Base-by-base conservation (phyloP, 495 filamentous ascomycete species). In the Apiosordaria backusii region DNA sequence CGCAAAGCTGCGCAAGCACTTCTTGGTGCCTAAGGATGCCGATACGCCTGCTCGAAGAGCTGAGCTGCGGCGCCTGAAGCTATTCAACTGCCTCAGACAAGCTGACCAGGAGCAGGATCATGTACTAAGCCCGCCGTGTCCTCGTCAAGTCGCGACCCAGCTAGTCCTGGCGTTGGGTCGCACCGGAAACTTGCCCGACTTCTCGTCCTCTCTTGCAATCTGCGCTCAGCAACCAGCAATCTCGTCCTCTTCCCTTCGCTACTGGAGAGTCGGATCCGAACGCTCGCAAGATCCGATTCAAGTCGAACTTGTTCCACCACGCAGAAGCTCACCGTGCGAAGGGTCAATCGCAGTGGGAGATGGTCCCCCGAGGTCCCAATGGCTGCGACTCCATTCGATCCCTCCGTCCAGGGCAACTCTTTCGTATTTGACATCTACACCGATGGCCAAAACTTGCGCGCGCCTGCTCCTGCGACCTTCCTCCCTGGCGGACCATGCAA, bases 401-500 rank as follows among this genome's bases (percentile, higher is more conserved):
- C 75, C 61, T 71, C 78, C 57, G 63, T 18, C 50, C 72, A 79
- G 65, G 79, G 76, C 71, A 74, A 70, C 67, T 74, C 81, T 65
- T 80, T 81, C 72, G 64, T 68, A 9, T 80, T 80, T 72, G 80
- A 83, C 71, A 81, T 83, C 68, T 80, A 81, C 71, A 76, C 75
- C 72, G 78, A 83, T 66, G 73, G 75, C 64, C 77, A 76, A 29
- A 54, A 71, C 50, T 65, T 69, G 60, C n/a, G n/a, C 29, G 59
- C 26, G 59, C 24, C 27, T 16, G 26, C 64, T 2, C 26, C 65
- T 55, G 52, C 65, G 61, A 76, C 75, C 15, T 70, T 67, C 66
- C 79, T 84, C 58, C 84, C 84, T 4, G 75, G 74, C 52, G 88
- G 88, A 53, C 77, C 81, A 52, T 91, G 88, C 80, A 87, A 88